Evolutionary conservation across 805 yeast genomes (phyloP).

Genomic region (Priceomyces fermenticarens): DNA sequence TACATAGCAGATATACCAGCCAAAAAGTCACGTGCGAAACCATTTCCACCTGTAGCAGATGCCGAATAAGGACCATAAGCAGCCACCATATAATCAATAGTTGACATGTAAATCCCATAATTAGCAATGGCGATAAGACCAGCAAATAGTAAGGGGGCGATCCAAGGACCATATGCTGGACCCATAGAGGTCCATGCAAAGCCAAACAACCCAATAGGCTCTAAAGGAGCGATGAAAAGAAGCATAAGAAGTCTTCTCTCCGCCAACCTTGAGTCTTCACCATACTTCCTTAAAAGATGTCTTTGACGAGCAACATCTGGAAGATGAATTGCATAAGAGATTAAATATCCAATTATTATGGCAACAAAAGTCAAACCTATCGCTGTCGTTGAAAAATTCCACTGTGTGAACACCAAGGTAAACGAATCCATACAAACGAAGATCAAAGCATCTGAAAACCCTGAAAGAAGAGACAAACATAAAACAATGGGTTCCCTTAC

Average conservation of each 20-base stretch:
- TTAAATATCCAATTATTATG: slow-evolving; percentile 31
- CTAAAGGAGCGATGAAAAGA: slow-evolving; percentile 35
- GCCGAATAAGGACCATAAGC: slow-evolving; percentile 43
- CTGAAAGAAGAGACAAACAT: slow-evolving; percentile 35
- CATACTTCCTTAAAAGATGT: slow-evolving; percentile 16
- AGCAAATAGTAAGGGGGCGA: slow-evolving; percentile 38
- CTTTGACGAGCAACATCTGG: slow-evolving; percentile 32
- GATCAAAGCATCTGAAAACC: slow-evolving; percentile 40
- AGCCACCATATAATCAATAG: slow-evolving; percentile 42
- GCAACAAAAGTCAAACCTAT: slow-evolving; percentile 32
- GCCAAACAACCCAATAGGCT: slow-evolving; percentile 37
- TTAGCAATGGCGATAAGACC: slow-evolving; percentile 38
- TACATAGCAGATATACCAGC: slow-evolving; percentile 40
- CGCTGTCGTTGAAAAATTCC: slow-evolving; percentile 28
- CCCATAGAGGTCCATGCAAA: slow-evolving; percentile 44
- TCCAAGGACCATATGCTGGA: slow-evolving; percentile 37
- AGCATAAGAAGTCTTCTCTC: slow-evolving; percentile 29
- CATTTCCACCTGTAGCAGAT: slow-evolving; percentile 44
- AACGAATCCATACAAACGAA: slow-evolving; percentile 39
- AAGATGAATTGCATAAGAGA: slow-evolving; percentile 31
- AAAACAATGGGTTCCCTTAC: slow-evolving; percentile 37
- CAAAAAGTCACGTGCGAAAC: slow-evolving; percentile 39
- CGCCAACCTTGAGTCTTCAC: slow-evolving; percentile 24
- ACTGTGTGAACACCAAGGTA: slow-evolving; percentile 29
- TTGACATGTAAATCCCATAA: slow-evolving; percentile 41